Evolutionary conservation across 169 alveolate genomes (phyloP), one percentile per base, ranked within the genome.

Genomic region (Cryptosporidium bovis): DNA sequence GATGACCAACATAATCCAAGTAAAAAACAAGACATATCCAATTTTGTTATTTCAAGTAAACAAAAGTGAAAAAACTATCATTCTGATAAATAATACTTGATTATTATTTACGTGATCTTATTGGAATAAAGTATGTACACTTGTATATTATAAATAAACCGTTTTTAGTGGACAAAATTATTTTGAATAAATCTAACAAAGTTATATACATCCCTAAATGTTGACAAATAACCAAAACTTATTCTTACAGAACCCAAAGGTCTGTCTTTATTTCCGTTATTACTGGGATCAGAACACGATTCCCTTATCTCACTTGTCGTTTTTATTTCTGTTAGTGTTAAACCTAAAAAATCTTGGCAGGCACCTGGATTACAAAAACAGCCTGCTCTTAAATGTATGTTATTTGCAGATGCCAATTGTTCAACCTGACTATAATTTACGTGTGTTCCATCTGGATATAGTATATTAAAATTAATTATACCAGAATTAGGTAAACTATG

Each of bases 281-380:
- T 31, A n/a, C 65, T 53, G 12, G 91, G 91, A 51, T 83, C 93
- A 18, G 90, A 67, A 55, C 93, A 90, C 36, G 82, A 65, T 16
- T 83, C 68, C 40, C 91, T 69, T 33, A 55, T 71, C 55, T 82
- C 90, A 46, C 90, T 77, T 1, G 90, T 68, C 7, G 58, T 46
- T 18, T 82, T 65, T 20, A 91, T 91, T 53, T 91, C 93, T 20
- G 68, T 92, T 3, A 82, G 64, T 2, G 91, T 58, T 20, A 91
- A 65, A 10, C 83, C 90, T 33, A 91, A 68, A 36, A 27, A 82
- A 44, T 87, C 92, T 87, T 91, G 93, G 60, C 93, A 87, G 27
- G 84, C 94, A 8, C 94, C 94, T 13, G 94, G 93, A 66, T 91
- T 91, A 64, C 94, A 91, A 82, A 91, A 91, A 71, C 92, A 91